Base-by-base conservation (phyloP, 2,329 filamentous ascomycete genomes). In the Cercospora sojina region DNA sequence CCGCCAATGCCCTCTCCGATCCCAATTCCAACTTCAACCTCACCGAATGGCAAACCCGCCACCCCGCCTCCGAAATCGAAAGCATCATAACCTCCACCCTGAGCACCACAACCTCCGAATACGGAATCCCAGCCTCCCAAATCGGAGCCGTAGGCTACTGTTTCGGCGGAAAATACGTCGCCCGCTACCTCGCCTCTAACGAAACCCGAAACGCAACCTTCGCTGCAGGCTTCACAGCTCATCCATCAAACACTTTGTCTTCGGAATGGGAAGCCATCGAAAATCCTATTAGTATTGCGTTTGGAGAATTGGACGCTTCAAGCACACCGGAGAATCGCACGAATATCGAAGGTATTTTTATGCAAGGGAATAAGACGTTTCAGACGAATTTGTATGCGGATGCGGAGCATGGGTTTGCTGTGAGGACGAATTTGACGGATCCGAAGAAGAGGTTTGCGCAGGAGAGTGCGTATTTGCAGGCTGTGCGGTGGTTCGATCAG, bases 81-180 rank as follows among this genome's bases (percentile, higher is more conserved):
- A 78, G 80, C 7, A 80, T 85, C 62, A 78, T 87, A 62, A 79
- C 79, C n/a, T 75, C 77, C 53, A 62, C 71, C 7, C 56, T 73
- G 49, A 63, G 38, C 32, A 82, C 81, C 58, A 84, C 90, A 74
- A 84, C 84, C 67, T 81, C 83, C 61, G 82, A 86, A 60, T 80
- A 77, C 41, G 74, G 74, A 5, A 73, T 85, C 55, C 9, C 49
- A 0, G 1, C 47, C 12, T 86, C 85, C 76, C 86, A 84, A 69
- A 79, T 93, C 38, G 90, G 86, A 1, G 85, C 83, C 13, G 85
- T 88, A 0, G 90, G 90, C 0, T 92, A 92, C 79, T 93, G 91
- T 79, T 91, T 92, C 71, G 90, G 91, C 41, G 90, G 84, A 64
- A 91, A 91, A 86, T 93, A 91, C 77, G 86, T 91, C 35, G 82